Conservation (phyloP, 73 alveolate species). For the Symbiodinium pilosum region DNA sequence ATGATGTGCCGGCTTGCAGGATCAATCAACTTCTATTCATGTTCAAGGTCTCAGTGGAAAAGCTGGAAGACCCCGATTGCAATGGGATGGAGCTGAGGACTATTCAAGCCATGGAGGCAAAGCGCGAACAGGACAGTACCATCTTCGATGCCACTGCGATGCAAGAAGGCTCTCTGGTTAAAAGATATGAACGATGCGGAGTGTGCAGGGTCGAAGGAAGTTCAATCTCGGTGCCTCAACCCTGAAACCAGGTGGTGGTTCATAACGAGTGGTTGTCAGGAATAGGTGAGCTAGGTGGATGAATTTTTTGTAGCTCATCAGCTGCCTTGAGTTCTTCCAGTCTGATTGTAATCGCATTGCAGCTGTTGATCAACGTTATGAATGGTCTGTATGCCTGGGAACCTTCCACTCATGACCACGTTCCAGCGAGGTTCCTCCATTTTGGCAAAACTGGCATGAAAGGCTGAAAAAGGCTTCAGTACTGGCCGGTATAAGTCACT, state of each 20-base stretch:
- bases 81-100: not conserved
- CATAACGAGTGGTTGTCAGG: too few species aligned
- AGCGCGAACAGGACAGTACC: not conserved
- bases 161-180: not conserved
- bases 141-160: not conserved
- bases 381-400: too few species aligned
- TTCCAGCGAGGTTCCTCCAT: too few species aligned
- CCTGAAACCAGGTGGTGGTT: too few species aligned
- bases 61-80: not conserved
- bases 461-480: constrained; percentile 12
- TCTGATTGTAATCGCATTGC: too few species aligned
- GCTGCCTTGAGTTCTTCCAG: too few species aligned
- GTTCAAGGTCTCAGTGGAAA: not conserved
- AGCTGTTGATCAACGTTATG: too few species aligned
- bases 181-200: not conserved
- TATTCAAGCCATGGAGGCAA: not conserved
- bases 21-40: not conserved
- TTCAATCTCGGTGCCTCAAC: too few species aligned
- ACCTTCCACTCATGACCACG: too few species aligned
- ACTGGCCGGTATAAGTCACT: not conserved
- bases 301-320: too few species aligned
- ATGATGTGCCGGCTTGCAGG: not conserved
- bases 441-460: constrained; percentile 33
- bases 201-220: too few species aligned
- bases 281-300: too few species aligned